Conservation (phyloP, 345 rosid genomes). For the Noccaea bulbosa region DNA sequence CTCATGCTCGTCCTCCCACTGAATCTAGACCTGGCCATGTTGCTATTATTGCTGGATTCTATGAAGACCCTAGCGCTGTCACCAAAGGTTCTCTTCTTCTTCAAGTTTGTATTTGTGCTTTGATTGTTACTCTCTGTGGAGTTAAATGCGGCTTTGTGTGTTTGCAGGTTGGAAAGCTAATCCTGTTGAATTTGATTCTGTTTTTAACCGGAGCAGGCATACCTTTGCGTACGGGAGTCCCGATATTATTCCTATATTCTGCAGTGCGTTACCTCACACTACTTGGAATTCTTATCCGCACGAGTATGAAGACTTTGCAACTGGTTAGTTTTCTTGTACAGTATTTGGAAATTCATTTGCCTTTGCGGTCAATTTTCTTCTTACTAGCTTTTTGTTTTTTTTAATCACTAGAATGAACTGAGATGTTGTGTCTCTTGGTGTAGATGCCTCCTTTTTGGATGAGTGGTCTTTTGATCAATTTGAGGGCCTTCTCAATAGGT, state of each 20-base stretch:
- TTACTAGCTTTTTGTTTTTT: not conserved
- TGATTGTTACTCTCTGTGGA: not conserved
- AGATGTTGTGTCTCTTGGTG: slow-evolving; percentile 40
- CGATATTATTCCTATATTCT: slow-evolving; percentile 92
- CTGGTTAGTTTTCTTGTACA: slow-evolving; percentile 56
- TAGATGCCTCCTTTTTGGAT: slow-evolving; percentile 99
- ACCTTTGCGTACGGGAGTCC: slow-evolving; percentile 93
- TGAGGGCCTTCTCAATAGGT: slow-evolving; percentile 85
- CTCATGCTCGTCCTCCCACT: slow-evolving; percentile 98
- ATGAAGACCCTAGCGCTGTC: slow-evolving; percentile 98
- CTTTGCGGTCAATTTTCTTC: not conserved
- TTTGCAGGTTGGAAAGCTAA: slow-evolving; percentile 95
- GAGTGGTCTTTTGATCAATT: slow-evolving; percentile 98
- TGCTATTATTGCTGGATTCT: slow-evolving; percentile 93
- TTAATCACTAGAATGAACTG: slow-evolving; percentile 12
- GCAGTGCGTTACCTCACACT: slow-evolving; percentile 80
- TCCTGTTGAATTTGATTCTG: slow-evolving; percentile 97
- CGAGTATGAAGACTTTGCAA: slow-evolving; percentile 94
- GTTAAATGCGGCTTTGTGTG: slow-evolving; percentile 5
- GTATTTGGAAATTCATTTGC: not conserved
- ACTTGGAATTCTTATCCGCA: slow-evolving; percentile 90
- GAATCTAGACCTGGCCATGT: slow-evolving; percentile 99
- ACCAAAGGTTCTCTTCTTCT: slow-evolving; percentile 62
- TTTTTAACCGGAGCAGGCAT: slow-evolving; percentile 81
- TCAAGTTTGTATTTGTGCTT: not conserved